Evolutionary conservation across 1,284 basidiomycete genomes (phyloP).

Genomic region (Puccinia novopanici): DNA sequence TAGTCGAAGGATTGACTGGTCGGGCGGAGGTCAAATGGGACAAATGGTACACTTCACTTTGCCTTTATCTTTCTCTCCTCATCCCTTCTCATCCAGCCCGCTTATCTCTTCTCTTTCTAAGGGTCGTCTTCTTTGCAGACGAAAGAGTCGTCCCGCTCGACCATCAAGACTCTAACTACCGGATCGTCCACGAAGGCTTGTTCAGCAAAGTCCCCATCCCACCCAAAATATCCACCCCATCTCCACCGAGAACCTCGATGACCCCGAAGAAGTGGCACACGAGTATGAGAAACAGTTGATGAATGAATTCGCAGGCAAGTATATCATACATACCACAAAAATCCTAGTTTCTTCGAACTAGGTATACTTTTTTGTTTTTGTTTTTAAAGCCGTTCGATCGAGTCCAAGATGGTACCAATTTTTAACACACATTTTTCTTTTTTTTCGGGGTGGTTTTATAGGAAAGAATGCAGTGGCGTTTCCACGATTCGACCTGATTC

Average conservation of each 20-base stretch:
- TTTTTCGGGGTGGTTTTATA: constrained; percentile 61
- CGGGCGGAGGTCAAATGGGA: constrained; percentile 84
- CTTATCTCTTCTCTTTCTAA: constrained; percentile 58
- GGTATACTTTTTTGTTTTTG: constrained; percentile 4
- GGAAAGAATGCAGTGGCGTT: constrained; percentile 85
- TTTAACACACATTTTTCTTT: neutral
- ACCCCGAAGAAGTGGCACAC: constrained; percentile 62
- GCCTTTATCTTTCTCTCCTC: neutral
- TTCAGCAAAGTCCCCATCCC: constrained; percentile 82
- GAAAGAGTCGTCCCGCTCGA: constrained; percentile 93
- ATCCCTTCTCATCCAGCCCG: neutral
- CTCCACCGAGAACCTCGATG: constrained; percentile 68
- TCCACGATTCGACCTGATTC: constrained; percentile 89
- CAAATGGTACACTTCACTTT: constrained; percentile 71
- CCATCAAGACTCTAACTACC: constrained; percentile 88
- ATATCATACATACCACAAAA: neutral
- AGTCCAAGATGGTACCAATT: neutral
- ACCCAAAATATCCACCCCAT: constrained; percentile 79
- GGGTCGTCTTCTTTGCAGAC: constrained; percentile 97
- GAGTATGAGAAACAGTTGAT: constrained; percentile 64
- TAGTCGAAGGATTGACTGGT: constrained; percentile 70
- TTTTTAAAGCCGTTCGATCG: neutral
- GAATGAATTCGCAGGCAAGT: constrained; percentile 58
- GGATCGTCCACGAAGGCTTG: constrained; percentile 73
- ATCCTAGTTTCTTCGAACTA: constrained; percentile 9